Evolutionary conservation across 2,329 filamentous ascomycete genomes (phyloP).

Genomic region (Exophiala lecanii-corni): DNA sequence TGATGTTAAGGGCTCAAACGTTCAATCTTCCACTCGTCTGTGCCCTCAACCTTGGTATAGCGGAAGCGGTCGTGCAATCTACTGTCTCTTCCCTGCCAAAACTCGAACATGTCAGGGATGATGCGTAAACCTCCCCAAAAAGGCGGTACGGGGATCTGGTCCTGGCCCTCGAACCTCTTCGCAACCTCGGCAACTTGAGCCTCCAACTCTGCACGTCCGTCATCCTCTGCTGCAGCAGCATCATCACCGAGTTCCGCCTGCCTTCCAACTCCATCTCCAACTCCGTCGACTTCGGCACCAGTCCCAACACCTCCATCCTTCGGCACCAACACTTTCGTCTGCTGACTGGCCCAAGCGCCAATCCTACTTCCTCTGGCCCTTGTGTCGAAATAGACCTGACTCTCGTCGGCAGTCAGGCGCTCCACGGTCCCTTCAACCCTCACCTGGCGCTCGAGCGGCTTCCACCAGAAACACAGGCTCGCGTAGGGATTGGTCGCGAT

Average conservation of each 20-base stretch:
- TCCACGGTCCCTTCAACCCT: slow-evolving; percentile 75
- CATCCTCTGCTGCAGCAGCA: slow-evolving; percentile 46
- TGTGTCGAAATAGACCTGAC: slow-evolving; percentile 60
- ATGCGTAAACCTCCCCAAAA: slow-evolving; percentile 94
- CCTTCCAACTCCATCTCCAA: slow-evolving; percentile 26
- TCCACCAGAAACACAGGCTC: slow-evolving; percentile 87
- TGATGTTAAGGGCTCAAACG: slow-evolving; percentile 25
- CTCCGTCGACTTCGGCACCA: slow-evolving; percentile 27
- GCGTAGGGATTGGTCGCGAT: slow-evolving; percentile 70
- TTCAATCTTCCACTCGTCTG: slow-evolving; percentile 23
- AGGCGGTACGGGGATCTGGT: slow-evolving; percentile 81
- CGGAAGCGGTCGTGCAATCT: slow-evolving; percentile 90
- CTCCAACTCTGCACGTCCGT: slow-evolving; percentile 71
- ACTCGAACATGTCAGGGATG: slow-evolving; percentile 81
- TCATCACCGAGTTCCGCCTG: slow-evolving; percentile 21
- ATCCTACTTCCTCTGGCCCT: slow-evolving; percentile 74
- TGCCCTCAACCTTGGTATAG: slow-evolving; percentile 58
- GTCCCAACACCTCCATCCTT: slow-evolving; percentile 28
- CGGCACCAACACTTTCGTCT: slow-evolving; percentile 67
- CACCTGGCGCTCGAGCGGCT: slow-evolving; percentile 79
- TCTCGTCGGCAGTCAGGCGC: slow-evolving; percentile 65
- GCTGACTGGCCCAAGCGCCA: slow-evolving; percentile 88
- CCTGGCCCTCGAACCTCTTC: slow-evolving; percentile 65
- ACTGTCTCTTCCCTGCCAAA: slow-evolving; percentile 90
- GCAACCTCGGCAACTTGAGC: slow-evolving; percentile 72